Conservation (phyloP, 2,329 filamentous ascomycete genomes). For the Spiromastix sp. region DNA sequence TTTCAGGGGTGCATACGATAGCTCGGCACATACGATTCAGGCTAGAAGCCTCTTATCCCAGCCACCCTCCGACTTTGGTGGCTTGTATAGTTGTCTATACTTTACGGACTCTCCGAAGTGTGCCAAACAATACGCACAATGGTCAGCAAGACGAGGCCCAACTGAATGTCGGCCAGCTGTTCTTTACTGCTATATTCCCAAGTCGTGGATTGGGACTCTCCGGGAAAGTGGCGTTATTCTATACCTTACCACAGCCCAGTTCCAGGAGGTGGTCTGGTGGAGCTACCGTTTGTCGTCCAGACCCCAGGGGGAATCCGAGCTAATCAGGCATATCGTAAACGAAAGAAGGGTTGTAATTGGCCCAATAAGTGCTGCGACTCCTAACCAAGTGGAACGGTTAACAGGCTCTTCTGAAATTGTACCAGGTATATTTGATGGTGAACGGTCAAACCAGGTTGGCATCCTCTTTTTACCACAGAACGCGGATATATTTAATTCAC, state of each 20-base stretch:
- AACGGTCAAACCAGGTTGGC: no score
- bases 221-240: not conserved
- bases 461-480: no score
- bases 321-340: no score
- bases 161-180: not conserved
- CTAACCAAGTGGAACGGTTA: no score
- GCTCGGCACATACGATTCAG: not conserved
- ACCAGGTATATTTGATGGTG: no score
- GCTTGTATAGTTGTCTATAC: not conserved
- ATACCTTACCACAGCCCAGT: not conserved
- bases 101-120: not conserved
- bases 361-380: no score
- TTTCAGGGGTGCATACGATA: not conserved
- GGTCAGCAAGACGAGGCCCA: not conserved
- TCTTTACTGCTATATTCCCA: not conserved
- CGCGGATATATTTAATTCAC: no score
- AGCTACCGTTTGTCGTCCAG: no score
- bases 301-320: no score
- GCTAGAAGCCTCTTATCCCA: not conserved
- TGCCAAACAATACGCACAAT: not conserved
- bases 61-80: not conserved
- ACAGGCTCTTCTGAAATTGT: no score
- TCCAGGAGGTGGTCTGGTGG: conserved; percentile 1
- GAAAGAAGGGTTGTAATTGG: no score
- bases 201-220: not conserved